Base-by-base conservation (phyloP, 345 rosid genomes). In the Kernera saxatilis region DNA sequence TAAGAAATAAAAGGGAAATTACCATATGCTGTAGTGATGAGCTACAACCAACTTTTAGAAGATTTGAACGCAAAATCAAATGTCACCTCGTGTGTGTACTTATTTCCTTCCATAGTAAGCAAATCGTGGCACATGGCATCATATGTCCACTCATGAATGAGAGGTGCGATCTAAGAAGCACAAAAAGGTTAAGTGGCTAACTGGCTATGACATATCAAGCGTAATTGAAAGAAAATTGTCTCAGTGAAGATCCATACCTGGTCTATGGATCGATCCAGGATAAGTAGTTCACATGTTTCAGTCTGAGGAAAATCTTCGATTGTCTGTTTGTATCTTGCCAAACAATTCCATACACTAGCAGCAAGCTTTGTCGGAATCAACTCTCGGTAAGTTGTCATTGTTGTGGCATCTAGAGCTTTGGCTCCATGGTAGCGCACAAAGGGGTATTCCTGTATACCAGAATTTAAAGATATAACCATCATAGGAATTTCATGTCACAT, bases 81-180 rank as follows among this genome's bases (percentile, higher is more conserved):
- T 69, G 69, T 63, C 77, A 88, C 98, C 95, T 94, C 99, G 10
- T 91, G 87, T 71, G 88, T 86, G 29, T 94, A 91, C 79, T 91
- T 94, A 77, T 91, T 94, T 63, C 97, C 97, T 76, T 94, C 93
- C 96, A 94, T 84, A 45, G 79, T 83, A 66, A 94, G 82, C 78
- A 91, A 79, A 84, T 94, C 99, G 60, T 84, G 97, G 81, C 98
- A 94, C 83, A 94, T 91, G 1, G 99, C 97, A 86, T 89, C 99
- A 64, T 94, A 94, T 10, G 99, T 94, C 99, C 99, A 94, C 85
- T 94, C 99, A 75, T 94, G 99, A 71, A 94, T 94, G 64, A 94
- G 68, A 75, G 99, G 99, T 84, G 99, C 96, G 72, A 94, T 83
- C 99, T 93, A 80, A 21, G 48, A 80, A 64, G 55, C 41, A 72